These are phyloP conservation scores for Citrus inodora DNA, from an alignment of 345 rosid genomes.

Conservation along the genomic window DNA sequence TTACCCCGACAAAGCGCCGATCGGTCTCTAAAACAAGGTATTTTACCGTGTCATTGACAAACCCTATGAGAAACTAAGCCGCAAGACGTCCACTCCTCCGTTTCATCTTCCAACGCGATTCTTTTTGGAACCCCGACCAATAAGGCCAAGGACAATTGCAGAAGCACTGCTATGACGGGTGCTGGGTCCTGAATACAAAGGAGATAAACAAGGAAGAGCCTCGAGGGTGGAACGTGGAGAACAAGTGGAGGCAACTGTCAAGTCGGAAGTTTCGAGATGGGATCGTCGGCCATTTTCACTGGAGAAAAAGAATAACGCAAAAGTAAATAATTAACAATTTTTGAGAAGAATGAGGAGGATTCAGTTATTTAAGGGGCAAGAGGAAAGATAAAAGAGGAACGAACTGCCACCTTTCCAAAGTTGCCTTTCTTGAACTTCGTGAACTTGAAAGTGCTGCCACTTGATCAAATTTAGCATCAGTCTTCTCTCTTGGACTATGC, in stretches of 20 bases:
- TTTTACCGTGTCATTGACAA: not conserved
- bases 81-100: conserved; percentile 15
- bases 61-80: not conserved
- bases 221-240: conserved; percentile 57
- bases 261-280: conserved; percentile 38
- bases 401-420: conserved; percentile 48
- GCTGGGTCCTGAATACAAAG: conserved; percentile 20
- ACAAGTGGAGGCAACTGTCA: conserved; percentile 30
- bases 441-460: conserved; percentile 22
- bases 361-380: not conserved
- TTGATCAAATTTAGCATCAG: conserved; percentile 44
- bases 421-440: conserved; percentile 20
- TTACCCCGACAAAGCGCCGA: not conserved
- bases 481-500: conserved; percentile 32
- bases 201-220: conserved; percentile 43
- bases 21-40: not conserved
- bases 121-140: not conserved
- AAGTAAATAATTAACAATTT: conserved; percentile 4
- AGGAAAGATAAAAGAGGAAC: not conserved
- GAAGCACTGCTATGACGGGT: conserved; percentile 15
- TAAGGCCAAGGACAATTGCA: not conserved
- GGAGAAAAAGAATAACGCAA: conserved; percentile 50
- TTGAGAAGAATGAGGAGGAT: conserved; percentile 15
- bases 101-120: conserved; percentile 3
- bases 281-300: conserved; percentile 43